phyloP scores from a whole-genome alignment of 176 grass and related monocot species.

The Rhipidocladum racemiflorum region DNA sequence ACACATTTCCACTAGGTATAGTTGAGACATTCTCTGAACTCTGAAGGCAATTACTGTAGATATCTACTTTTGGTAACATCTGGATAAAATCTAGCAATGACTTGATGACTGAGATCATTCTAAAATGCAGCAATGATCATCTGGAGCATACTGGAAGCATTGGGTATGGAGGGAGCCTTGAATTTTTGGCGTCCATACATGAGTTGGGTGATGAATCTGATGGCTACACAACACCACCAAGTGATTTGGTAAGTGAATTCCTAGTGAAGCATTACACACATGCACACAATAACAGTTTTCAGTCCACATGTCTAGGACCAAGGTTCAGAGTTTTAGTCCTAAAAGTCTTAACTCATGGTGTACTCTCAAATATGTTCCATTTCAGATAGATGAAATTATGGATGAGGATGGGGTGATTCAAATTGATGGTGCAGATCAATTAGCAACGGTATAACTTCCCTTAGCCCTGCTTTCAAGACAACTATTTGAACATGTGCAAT shows the following conservation, averaged over 20 bases:
- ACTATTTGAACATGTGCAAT: not conserved
- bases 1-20: constrained; percentile 49
- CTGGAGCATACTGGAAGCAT: constrained; percentile 23
- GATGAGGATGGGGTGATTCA: constrained; percentile 17
- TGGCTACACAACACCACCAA: constrained; percentile 36
- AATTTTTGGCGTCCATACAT: constrained; percentile 37
- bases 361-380: constrained; percentile 20
- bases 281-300: constrained; percentile 2
- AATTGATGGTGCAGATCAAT: constrained; percentile 25
- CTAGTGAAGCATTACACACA: not conserved
- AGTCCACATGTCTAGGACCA: not conserved
- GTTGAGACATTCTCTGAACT: not conserved
- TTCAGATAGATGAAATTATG: constrained; percentile 32
- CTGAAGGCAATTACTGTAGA: not conserved
- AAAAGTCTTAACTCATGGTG: constrained; percentile 1
- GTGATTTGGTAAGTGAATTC: constrained; percentile 36
- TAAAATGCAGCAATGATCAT: constrained; percentile 39
- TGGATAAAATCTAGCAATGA: constrained; percentile 13
- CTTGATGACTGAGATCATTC: constrained; percentile 18
- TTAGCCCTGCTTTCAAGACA: not conserved
- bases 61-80: constrained; percentile 14
- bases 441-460: constrained; percentile 22
- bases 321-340: not conserved
- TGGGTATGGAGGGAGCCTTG: constrained; percentile 36
- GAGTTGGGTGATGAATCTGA: constrained; percentile 36